Evolutionary conservation across 306 rosid species (phyloP).

Genomic region (Abrus precatorius): DNA sequence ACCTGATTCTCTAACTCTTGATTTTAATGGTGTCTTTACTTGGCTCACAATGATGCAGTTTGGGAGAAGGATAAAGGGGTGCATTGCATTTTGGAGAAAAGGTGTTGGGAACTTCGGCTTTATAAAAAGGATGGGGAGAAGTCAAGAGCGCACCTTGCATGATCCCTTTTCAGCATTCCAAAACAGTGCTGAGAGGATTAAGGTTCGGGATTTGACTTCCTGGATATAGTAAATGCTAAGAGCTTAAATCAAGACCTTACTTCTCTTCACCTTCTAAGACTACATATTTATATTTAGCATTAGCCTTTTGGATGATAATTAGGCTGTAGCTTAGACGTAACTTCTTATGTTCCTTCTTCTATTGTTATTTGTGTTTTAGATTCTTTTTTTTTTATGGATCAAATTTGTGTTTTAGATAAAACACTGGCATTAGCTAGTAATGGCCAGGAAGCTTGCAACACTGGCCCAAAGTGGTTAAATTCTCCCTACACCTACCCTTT

Average conservation of each 20-base stretch:
- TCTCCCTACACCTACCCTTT: slow-evolving; percentile 22
- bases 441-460: slow-evolving; percentile 37
- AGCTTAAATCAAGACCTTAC: slow-evolving; percentile 54
- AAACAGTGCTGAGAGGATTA: slow-evolving; percentile 54
- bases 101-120: slow-evolving; percentile 56
- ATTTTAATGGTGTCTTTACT: not conserved
- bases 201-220: slow-evolving; percentile 99
- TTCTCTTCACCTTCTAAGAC: slow-evolving; percentile 54
- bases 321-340: slow-evolving; percentile 52
- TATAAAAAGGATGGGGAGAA: slow-evolving; percentile 56
- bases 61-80: slow-evolving; percentile 52
- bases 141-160: slow-evolving; percentile 99
- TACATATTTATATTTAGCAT: slow-evolving; percentile 36
- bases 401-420: slow-evolving; percentile 42
- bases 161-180: slow-evolving; percentile 52
- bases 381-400: not conserved
- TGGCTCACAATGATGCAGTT: slow-evolving; percentile 47
- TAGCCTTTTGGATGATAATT: slow-evolving; percentile 40
- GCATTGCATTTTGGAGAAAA: slow-evolving; percentile 41
- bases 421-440: slow-evolving; percentile 23
- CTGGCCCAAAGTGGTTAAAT: slow-evolving; percentile 27
- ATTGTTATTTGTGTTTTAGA: slow-evolving; percentile 43
- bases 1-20: not conserved
- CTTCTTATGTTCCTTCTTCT: slow-evolving; percentile 45
- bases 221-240: slow-evolving; percentile 41